Evolutionary conservation across 2,329 filamentous ascomycete species (phyloP).

Genomic region (Rhynchosporium secalis): DNA sequence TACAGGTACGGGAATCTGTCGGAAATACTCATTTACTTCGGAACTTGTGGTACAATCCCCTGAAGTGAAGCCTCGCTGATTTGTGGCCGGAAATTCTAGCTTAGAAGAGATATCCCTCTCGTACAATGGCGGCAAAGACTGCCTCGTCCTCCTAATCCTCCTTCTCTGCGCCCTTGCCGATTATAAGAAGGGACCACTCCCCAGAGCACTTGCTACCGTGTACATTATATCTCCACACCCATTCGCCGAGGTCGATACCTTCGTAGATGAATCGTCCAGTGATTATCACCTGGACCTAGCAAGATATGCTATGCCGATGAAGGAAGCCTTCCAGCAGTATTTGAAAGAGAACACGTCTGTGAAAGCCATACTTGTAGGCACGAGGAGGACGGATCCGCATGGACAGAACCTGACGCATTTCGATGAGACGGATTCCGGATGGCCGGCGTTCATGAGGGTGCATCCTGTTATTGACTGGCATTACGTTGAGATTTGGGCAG

Average conservation of each 20-base stretch:
- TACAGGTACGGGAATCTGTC: conserved; percentile 62
- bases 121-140: conserved; percentile 98
- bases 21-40: conserved; percentile 3
- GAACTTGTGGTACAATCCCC: neutral
- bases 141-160: conserved; percentile 84
- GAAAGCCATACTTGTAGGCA: conserved; percentile 82
- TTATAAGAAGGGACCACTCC: conserved; percentile 37
- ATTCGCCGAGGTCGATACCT: conserved; percentile 82
- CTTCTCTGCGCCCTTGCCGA: conserved; percentile 65
- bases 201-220: conserved; percentile 66
- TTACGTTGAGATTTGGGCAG: conserved; percentile 91
- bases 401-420: conserved; percentile 78
- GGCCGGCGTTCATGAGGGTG: conserved; percentile 89
- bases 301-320: conserved; percentile 78
- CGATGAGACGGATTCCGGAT: conserved; percentile 82
- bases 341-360: conserved; percentile 64
- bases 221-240: conserved; percentile 86
- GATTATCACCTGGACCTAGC: conserved; percentile 75
- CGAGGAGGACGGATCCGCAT: conserved; percentile 88
- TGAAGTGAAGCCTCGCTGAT: neutral
- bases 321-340: conserved; percentile 76
- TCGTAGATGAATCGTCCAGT: conserved; percentile 66
- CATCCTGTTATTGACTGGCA: conserved; percentile 98
- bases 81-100: conserved; percentile 45
- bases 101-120: conserved; percentile 80